phyloP scores from a whole-genome alignment of 495 filamentous ascomycete genomes.

The Lasiosphaeris hirsuta region DNA sequence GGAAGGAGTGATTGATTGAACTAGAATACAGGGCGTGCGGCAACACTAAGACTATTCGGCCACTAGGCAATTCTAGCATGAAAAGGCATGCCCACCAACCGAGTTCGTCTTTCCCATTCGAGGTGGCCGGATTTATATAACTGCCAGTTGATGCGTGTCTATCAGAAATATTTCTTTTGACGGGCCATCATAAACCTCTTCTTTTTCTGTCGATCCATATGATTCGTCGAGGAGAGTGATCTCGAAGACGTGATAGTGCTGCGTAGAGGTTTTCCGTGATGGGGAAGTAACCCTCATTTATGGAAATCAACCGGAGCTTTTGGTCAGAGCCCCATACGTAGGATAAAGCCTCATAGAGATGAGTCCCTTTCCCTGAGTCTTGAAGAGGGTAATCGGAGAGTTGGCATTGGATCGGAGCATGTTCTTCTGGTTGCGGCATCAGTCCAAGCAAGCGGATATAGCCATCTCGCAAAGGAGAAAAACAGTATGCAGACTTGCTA shows the following conservation, averaged over 20 bases:
- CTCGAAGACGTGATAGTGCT: slow-evolving; percentile 1
- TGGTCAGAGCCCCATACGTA: slow-evolving; percentile 2
- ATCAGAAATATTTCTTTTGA: no score
- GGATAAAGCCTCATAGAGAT: slow-evolving; percentile 3
- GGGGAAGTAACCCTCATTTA: not conserved
- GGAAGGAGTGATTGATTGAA: no score
- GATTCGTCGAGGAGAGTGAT: not conserved
- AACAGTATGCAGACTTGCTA: no score
- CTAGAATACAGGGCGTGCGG: no score
- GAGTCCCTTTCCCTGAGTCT: not conserved
- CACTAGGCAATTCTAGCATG: no score
- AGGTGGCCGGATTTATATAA: no score
- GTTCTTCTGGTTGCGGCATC: not conserved
- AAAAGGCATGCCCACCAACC: no score
- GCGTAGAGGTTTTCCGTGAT: not conserved
- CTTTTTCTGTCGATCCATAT: no score
- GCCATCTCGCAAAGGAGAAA: slow-evolving; percentile 1
- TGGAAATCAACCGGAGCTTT: not conserved
- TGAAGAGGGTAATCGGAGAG: not conserved
- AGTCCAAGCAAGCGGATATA: not conserved
- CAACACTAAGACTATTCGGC: no score
- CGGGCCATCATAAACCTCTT: no score
- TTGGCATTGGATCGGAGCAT: not conserved
- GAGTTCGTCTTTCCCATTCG: no score
- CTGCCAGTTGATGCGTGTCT: no score